Evolutionary conservation across 257 asterid species (phyloP), one percentile per base, ranked within the genome.

Genomic region (Schizonepeta tenuifolia): DNA sequence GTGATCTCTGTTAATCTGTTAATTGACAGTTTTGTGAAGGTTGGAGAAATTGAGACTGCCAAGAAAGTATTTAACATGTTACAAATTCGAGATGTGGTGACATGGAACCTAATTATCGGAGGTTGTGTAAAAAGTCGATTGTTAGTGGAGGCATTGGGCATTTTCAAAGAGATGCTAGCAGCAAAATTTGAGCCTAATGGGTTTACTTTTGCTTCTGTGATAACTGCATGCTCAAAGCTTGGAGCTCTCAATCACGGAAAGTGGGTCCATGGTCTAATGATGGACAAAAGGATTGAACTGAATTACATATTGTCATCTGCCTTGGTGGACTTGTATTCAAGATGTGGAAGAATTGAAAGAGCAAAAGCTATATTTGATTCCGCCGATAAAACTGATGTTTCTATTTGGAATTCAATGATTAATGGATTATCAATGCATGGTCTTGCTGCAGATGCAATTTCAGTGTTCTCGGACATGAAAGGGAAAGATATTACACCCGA

Each of bases 61-160:
- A 85, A 76, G 79, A 79, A 68, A 76, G 44, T 86, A 33, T 89
- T 92, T 72, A 46, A 74, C 4, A 71, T 79, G 44, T 72, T 83
- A 65, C 83, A 84, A 56, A 35, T 62, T 40, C 93, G 80, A 43
- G 96, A 92, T 84, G 83, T 86, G 69, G 92, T 88, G 61, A 85
- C 96, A 11, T 92, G 98, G 96, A 92, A 91, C 82, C 84, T 86
- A 21, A 71, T 69, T 1, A 90, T 90, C 46, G 92, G 92, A n/a
- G 96, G 96, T 69, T 82, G 40, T 77, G 86, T 90, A 5, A 86
- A 69, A 83, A 80, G 80, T 65, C 79, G 82, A 38, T 72, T 69
- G 28, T 88, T 72, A 70, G 59, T 68, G 67, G 93, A 86, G 73
- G 92, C 93, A 69, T 61, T 88, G 6, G 65, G 57, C 69, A 49